Evolutionary conservation across 1,139 yeast species (phyloP).

Genomic region (Chernovozyma sophiae-reginae): DNA sequence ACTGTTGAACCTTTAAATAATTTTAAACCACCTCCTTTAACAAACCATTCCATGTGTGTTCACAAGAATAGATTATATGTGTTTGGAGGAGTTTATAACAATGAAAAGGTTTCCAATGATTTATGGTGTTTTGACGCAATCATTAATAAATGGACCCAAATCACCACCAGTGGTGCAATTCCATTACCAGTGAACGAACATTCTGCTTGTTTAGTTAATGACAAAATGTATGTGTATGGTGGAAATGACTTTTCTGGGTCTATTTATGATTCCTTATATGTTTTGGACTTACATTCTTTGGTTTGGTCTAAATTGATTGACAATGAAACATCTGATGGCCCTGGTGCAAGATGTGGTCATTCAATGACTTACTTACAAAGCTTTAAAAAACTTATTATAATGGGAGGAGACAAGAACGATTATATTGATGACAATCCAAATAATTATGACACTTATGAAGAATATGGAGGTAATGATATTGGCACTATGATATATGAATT

Average conservation of each 20-base stretch:
- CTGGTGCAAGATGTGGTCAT: constrained; percentile 94
- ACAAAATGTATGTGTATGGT: constrained; percentile 81
- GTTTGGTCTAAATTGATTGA: constrained; percentile 68
- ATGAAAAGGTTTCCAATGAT: constrained; percentile 69
- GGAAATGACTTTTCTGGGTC: constrained; percentile 81
- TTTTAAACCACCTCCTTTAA: constrained; percentile 81
- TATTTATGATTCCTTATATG: constrained; percentile 63
- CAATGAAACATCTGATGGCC: constrained; percentile 40
- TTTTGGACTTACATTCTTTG: constrained; percentile 69
- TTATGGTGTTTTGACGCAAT: constrained; percentile 80
- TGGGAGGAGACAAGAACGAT: constrained; percentile 90
- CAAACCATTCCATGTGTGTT: constrained; percentile 87
- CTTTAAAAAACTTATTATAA: constrained; percentile 66
- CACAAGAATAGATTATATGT: constrained; percentile 76
- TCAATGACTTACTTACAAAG: constrained; percentile 69
- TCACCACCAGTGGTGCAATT: constrained; percentile 48
- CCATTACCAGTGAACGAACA: constrained; percentile 95
- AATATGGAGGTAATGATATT: constrained; percentile 43
- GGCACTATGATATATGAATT: constrained; percentile 64
- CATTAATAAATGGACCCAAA: constrained; percentile 61
- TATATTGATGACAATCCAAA: constrained; percentile 36
- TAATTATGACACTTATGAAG: constrained; percentile 46
- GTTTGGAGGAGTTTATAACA: constrained; percentile 90
- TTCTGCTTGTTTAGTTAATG: constrained; percentile 75
- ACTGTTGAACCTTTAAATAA: constrained; percentile 52